Evolutionary conservation across 495 filamentous ascomycete species (phyloP).

Genomic region (Bacidia gigantensis): DNA sequence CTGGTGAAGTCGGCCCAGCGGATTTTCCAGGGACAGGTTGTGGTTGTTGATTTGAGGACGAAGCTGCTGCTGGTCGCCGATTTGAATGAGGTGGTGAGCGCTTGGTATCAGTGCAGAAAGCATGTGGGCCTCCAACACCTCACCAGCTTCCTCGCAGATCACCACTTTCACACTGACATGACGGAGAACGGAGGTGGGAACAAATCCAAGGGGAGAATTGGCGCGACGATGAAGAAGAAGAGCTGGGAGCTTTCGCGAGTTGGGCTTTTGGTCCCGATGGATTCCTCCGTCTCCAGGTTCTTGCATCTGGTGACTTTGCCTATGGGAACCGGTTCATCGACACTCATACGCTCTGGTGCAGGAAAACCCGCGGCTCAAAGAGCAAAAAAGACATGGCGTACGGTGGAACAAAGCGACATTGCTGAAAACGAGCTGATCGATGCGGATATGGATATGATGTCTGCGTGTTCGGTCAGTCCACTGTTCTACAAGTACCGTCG

Average conservation of each 20-base stretch:
- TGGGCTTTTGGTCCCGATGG: not conserved
- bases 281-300: not conserved
- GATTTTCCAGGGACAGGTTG: slow-evolving; percentile 44
- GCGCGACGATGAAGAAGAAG: not conserved
- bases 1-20: slow-evolving; percentile 37
- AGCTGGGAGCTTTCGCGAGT: not conserved
- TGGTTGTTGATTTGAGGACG: slow-evolving; percentile 55
- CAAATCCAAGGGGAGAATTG: not conserved
- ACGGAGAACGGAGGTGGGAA: no score
- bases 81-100: slow-evolving; percentile 60
- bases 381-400: not conserved
- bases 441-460: no score
- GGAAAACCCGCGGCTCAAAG: not conserved
- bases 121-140: slow-evolving; percentile 59
- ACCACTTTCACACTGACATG: no score
- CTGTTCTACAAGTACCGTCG: no score
- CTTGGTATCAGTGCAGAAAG: slow-evolving; percentile 54
- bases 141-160: slow-evolving; percentile 66
- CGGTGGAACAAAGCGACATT: no score
- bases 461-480: no score
- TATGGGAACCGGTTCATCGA: not conserved
- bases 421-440: no score
- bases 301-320: not conserved
- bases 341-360: not conserved
- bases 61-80: slow-evolving; percentile 66